phyloP scores from a whole-genome alignment of 345 rosid species.

The Heritiera fomes region DNA sequence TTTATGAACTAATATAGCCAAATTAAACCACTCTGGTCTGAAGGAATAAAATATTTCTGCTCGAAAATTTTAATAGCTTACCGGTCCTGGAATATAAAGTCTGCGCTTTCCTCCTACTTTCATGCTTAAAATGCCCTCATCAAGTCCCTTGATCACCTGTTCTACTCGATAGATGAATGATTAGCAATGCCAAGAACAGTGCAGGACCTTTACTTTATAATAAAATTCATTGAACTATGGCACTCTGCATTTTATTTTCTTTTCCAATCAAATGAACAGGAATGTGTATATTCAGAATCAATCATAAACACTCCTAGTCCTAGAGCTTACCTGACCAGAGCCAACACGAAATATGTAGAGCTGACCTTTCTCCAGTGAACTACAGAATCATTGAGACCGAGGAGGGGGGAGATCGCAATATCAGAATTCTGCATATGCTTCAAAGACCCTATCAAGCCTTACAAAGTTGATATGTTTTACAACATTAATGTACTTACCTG shows the following conservation, averaged over 20 bases:
- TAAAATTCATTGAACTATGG: neutral
- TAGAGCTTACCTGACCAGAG: constrained; percentile 72
- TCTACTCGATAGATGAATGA: constrained; percentile 28
- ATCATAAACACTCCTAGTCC: neutral
- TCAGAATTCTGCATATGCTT: constrained; percentile 6
- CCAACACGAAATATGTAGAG: constrained; percentile 86
- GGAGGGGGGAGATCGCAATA: neutral
- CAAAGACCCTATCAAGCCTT: neutral
- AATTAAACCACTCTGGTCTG: neutral
- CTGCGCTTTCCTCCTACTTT: constrained; percentile 91
- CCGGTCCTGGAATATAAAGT: constrained; percentile 85
- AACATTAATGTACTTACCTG: constrained; percentile 43
- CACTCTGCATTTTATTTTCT: too few relatives aligned
- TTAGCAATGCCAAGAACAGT: neutral
- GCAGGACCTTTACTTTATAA: neutral
- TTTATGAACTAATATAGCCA: neutral
- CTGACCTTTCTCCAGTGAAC: constrained; percentile 88
- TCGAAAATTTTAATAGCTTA: constrained; percentile 29
- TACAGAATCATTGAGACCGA: constrained; percentile 33
- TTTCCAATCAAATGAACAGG: neutral
- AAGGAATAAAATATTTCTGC: neutral
- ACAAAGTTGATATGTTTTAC: neutral
- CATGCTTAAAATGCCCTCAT: constrained; percentile 88
- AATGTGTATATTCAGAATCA: constrained; percentile 1
- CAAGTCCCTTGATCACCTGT: constrained; percentile 96